Evolutionary conservation across 176 grass and related monocot species (phyloP).

Genomic region (maize (Zea mays)): DNA sequence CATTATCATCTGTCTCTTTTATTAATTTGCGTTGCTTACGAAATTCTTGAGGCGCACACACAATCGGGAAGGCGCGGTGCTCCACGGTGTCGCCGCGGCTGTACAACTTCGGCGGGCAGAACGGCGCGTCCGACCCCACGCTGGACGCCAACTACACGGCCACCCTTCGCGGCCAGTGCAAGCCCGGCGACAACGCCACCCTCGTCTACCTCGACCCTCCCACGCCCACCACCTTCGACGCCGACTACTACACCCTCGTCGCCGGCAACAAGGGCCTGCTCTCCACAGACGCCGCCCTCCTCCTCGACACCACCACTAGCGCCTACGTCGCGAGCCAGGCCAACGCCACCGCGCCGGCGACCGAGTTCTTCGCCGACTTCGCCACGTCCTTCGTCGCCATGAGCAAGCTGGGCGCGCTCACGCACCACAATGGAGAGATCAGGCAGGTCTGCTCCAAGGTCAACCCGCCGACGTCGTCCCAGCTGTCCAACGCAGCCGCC

Average conservation of each 20-base stretch:
- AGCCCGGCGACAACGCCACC: slow-evolving; percentile 14
- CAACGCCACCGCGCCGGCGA: slow-evolving; percentile 19
- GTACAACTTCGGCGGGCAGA: slow-evolving; percentile 43
- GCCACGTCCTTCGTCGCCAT: slow-evolving; percentile 37
- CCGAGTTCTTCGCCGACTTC: slow-evolving; percentile 50
- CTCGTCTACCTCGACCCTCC: slow-evolving; percentile 39
- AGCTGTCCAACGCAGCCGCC: neutral
- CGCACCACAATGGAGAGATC: slow-evolving; percentile 43
- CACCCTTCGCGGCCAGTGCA: slow-evolving; percentile 31
- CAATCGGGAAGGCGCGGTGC: slow-evolving; percentile 51
- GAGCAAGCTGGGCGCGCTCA: slow-evolving; percentile 40
- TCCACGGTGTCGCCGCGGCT: slow-evolving; percentile 43
- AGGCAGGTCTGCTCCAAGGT: slow-evolving; percentile 41
- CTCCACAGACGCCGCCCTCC: slow-evolving; percentile 46
- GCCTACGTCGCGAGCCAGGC: slow-evolving; percentile 48
- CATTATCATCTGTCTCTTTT: too few relatives aligned
- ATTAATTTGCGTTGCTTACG: too few relatives aligned
- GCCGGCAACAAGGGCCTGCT: slow-evolving; percentile 33
- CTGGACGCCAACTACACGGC: slow-evolving; percentile 48
- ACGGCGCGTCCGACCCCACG: slow-evolving; percentile 22
- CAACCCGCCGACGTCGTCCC: slow-evolving; percentile 25
- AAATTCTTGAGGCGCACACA: slow-evolving; percentile 40
- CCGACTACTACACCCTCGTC: slow-evolving; percentile 47
- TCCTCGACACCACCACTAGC: slow-evolving; percentile 24
- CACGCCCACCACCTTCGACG: slow-evolving; percentile 37